These are phyloP conservation scores for Spergularia azorica DNA, from an alignment of 179 eudicot species.

Conservation along the genomic window DNA sequence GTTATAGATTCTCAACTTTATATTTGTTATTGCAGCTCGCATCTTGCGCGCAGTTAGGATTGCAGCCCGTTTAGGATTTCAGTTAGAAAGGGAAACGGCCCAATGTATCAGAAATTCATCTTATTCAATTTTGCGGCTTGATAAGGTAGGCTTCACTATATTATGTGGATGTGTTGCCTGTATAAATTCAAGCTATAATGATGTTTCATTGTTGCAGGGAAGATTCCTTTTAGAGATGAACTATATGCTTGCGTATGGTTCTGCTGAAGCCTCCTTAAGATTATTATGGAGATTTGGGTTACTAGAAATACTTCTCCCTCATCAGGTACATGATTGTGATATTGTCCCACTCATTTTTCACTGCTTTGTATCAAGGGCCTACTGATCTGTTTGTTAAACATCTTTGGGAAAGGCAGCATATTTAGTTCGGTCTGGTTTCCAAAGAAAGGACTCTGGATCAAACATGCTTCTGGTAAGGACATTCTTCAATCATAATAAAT, in stretches of 20 bases:
- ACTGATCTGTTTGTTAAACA: conserved; percentile 17
- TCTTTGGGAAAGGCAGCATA: conserved; percentile 71
- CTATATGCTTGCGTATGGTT: conserved; percentile 87
- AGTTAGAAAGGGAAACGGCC: conserved; percentile 59
- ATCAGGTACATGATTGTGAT: conserved; percentile 53
- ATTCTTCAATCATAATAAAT: conserved; percentile 1
- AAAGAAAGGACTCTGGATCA: conserved; percentile 61
- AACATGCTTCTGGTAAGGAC: conserved; percentile 89
- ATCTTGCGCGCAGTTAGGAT: conserved; percentile 87
- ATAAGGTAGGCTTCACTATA: conserved; percentile 51
- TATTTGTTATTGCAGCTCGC: conserved; percentile 61
- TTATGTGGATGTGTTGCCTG: not conserved
- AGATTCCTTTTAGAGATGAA: conserved; percentile 85
- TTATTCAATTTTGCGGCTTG: conserved; percentile 54
- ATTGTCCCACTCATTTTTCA: not conserved
- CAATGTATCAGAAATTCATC: conserved; percentile 49
- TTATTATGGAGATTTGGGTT: conserved; percentile 68
- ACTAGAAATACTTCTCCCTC: conserved; percentile 69
- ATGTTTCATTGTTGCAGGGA: conserved; percentile 41
- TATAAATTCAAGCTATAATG: conserved; percentile 3
- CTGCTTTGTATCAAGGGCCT: not conserved
- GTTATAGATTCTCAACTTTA: conserved; percentile 4
- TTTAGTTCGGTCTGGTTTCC: conserved; percentile 60
- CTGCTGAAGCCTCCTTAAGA: conserved; percentile 76
- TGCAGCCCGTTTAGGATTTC: conserved; percentile 79